Base-by-base conservation (phyloP, 179 eudicot species). In the Spergularia azorica region DNA sequence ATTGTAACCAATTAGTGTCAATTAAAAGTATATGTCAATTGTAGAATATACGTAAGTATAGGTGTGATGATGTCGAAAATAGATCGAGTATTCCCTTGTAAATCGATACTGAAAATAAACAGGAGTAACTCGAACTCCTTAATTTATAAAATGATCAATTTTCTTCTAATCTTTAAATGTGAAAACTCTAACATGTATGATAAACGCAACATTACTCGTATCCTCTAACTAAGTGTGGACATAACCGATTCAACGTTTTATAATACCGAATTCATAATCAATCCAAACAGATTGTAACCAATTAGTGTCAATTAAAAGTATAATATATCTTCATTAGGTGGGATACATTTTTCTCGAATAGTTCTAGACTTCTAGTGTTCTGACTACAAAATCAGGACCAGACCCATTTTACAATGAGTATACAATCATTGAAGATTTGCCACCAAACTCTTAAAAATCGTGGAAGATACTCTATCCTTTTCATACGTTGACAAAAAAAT, bases 51-150 rank as follows among this genome's bases (percentile, higher is more conserved):
- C 2, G 32, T 56, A 38, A 61, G 41, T 61, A 11, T 61, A 67
- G 20, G 63, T 67, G 60, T 21, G 73, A 61, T n/a, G 78, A 69
- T 36, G 39, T 36, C 39, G 39, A 70, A 79, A 11, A 55, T 74
- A 48, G 71, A 69, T n/a, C 18, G 15, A 18, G 58, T 26, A 41
- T 13, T 48, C 32, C 21, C 67, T 41, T 48, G 73, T 74, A 74
- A 21, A 74, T 71, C 63, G 62, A 66, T 73, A 63, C 77, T 57
- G 38, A 67, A 79, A 74, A 57, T 60, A 59, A 70, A 74, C 32
- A 26, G 32, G 32, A 26, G 32, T 26, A 26, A 26, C 32, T 26
- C 32, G 32, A 26, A 26, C 32, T 26, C 32, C 32, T 26, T 26
- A 2, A 2, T 26, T 26, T 26, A 26, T 26, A 2, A 26, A 26